Evolutionary conservation across 495 filamentous ascomycete genomes (phyloP).

Genomic region (Staphylotrichum tortipilum): DNA sequence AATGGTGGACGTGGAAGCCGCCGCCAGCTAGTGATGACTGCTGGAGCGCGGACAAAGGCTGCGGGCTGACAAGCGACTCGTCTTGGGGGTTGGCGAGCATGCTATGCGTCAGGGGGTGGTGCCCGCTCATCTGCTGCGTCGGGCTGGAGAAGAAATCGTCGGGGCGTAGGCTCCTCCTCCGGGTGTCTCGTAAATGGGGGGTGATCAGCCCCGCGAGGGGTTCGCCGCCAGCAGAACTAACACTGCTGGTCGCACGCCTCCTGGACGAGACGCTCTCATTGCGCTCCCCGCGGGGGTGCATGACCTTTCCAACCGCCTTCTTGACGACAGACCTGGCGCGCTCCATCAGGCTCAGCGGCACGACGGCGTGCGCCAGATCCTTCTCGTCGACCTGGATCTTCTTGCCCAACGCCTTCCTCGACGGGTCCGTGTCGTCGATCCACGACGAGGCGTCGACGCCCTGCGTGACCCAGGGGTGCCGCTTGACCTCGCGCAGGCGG

Average conservation of each 20-base stretch:
- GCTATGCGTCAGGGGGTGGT: slow-evolving; percentile 79
- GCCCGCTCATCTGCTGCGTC: slow-evolving; percentile 43
- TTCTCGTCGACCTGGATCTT: slow-evolving; percentile 87
- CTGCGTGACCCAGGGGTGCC: slow-evolving; percentile 87
- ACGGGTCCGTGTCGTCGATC: slow-evolving; percentile 91
- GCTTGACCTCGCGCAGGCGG: slow-evolving; percentile 84
- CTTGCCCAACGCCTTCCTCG: slow-evolving; percentile 67
- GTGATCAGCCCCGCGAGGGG: slow-evolving; percentile 27
- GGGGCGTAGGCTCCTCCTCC: slow-evolving; percentile 60
- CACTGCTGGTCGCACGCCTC: slow-evolving; percentile 49
- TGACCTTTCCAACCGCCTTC: slow-evolving; percentile 54
- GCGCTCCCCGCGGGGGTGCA: slow-evolving; percentile 49
- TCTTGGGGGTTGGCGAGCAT: slow-evolving; percentile 63
- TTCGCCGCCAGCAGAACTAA: slow-evolving; percentile 44
- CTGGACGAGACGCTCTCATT: slow-evolving; percentile 46
- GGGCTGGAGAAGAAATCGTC: slow-evolving; percentile 59
- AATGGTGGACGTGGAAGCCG: too few species aligned
- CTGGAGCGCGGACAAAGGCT: slow-evolving; percentile 24
- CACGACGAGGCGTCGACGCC: slow-evolving; percentile 71
- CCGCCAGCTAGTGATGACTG: slow-evolving; percentile 36
- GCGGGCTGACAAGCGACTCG: slow-evolving; percentile 28
- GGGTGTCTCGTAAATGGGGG: slow-evolving; percentile 37
- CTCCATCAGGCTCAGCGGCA: slow-evolving; percentile 78
- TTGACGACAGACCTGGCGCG: slow-evolving; percentile 60
- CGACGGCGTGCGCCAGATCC: slow-evolving; percentile 84